Conservation (phyloP, 2,329 filamentous ascomycete species). For the Biscogniauxia marginata region DNA sequence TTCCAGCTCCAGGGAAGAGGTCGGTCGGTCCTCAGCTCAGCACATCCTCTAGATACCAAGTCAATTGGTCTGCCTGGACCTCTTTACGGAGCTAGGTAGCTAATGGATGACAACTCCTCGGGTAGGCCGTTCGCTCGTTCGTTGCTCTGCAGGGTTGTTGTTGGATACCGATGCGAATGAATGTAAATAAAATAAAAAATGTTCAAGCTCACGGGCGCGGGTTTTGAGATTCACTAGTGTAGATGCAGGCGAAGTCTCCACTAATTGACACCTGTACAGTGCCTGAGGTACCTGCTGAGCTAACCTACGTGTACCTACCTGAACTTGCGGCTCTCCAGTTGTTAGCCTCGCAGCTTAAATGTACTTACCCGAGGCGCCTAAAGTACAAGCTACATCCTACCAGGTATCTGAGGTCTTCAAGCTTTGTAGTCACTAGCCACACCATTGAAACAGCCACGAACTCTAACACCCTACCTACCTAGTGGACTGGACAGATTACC, state of each 20-base stretch:
- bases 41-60: slow-evolving; percentile 10
- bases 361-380: no score
- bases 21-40: slow-evolving; percentile 6
- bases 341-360: no score
- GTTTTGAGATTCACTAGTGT: slow-evolving; percentile 7
- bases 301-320: no score
- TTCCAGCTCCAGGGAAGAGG: slow-evolving; percentile 30
- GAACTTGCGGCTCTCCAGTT: no score
- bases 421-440: not conserved
- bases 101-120: slow-evolving; percentile 15
- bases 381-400: no score
- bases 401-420: no score
- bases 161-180: slow-evolving; percentile 5
- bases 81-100: not conserved
- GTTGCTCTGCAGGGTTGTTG: slow-evolving; percentile 15
- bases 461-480: no score
- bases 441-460: not conserved
- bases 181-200: slow-evolving; percentile 26
- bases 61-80: not conserved
- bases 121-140: not conserved
- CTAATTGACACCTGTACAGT: no score
- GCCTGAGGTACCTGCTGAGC: no score
- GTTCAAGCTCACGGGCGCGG: not conserved
- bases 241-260: not conserved
- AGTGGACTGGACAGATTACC: no score